phyloP scores from a whole-genome alignment of 345 rosid species.

The Gossypium rotundifolium region DNA sequence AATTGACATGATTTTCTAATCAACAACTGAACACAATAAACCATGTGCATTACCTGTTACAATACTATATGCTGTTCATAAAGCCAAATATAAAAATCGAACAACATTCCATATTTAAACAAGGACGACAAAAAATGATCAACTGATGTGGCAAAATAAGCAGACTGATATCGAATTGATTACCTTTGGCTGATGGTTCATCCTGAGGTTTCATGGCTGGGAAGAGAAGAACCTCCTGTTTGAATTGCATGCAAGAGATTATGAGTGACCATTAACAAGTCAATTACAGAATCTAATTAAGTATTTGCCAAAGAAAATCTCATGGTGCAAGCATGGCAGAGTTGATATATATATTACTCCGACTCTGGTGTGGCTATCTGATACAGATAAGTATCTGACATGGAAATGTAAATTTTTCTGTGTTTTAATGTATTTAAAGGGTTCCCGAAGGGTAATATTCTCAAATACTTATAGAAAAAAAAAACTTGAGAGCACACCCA shows the following conservation, averaged over 20 bases:
- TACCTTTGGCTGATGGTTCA: constrained; percentile 60
- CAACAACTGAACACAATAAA: background rate
- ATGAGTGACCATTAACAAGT: background rate
- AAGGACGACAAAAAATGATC: background rate
- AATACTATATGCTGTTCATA: background rate
- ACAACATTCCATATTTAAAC: background rate
- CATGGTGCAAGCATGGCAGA: background rate
- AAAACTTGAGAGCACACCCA: background rate
- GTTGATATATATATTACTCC: too few relatives aligned
- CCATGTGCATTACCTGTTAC: background rate
- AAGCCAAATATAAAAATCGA: background rate
- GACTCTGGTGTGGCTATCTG: too few relatives aligned
- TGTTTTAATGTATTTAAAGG: too few relatives aligned
- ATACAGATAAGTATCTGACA: too few relatives aligned
- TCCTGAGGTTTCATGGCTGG: constrained; percentile 99
- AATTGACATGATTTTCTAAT: background rate
- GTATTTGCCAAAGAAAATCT: background rate
- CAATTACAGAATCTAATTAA: background rate
- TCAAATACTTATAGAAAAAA: too few relatives aligned
- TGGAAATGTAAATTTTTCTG: too few relatives aligned
- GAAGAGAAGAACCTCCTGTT: constrained; percentile 93
- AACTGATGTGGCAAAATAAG: background rate
- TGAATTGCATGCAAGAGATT: constrained; percentile 10
- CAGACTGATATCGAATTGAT: background rate
- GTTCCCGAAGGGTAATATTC: too few relatives aligned